These are phyloP conservation scores for Coemansia umbellata DNA, from an alignment of 192 early-diverging fungal genomes.

Conservation along the genomic window DNA sequence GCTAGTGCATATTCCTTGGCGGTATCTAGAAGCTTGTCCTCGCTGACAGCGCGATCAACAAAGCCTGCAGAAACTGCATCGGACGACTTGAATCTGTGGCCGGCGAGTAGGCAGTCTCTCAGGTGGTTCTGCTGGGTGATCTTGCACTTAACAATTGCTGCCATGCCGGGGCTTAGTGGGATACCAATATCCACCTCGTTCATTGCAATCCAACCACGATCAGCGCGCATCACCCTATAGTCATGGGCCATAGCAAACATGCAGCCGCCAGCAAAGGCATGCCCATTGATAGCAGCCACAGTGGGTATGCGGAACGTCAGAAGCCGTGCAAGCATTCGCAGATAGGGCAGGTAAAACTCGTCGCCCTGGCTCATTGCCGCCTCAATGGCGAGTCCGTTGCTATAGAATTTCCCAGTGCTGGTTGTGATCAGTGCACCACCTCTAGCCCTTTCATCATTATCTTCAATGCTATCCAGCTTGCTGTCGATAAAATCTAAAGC, in stretches of 20 bases:
- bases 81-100: slow-evolving; percentile 56
- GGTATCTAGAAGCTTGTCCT: slow-evolving; percentile 48
- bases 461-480: slow-evolving; percentile 27
- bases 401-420: slow-evolving; percentile 67
- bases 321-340: slow-evolving; percentile 58
- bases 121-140: slow-evolving; percentile 51
- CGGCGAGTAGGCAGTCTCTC: slow-evolving; percentile 62
- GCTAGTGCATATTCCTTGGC: slow-evolving; percentile 55
- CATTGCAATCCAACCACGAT: slow-evolving; percentile 74
- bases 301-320: slow-evolving; percentile 67
- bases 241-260: slow-evolving; percentile 57
- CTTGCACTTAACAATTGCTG: slow-evolving; percentile 62
- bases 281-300: slow-evolving; percentile 72
- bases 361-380: slow-evolving; percentile 50
- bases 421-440: slow-evolving; percentile 58
- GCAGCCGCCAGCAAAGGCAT: slow-evolving; percentile 80
- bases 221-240: slow-evolving; percentile 69
- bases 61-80: slow-evolving; percentile 59
- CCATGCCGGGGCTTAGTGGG: slow-evolving; percentile 66
- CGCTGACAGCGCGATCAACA: slow-evolving; percentile 57
- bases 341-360: slow-evolving; percentile 46
- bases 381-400: slow-evolving; percentile 65
- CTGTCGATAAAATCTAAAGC: slow-evolving; percentile 60
- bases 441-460: slow-evolving; percentile 37
- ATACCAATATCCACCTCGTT: slow-evolving; percentile 73